phyloP scores from a whole-genome alignment of 768 basidiomycete species.

The Boletus tylopilopsis region DNA sequence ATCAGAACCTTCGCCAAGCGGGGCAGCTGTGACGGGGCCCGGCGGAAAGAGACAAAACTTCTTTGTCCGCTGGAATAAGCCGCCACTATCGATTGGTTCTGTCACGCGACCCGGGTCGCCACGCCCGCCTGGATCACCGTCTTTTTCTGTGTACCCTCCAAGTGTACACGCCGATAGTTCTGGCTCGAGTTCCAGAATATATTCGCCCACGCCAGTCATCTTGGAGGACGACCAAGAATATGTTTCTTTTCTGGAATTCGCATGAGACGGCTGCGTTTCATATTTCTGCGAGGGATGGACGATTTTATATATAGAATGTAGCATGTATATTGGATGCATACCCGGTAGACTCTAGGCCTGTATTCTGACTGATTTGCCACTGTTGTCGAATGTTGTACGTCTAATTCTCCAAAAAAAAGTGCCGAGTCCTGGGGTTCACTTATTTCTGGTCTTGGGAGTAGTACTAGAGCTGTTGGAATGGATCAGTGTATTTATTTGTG shows the following conservation, averaged over 20 bases:
- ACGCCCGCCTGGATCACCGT: neutral
- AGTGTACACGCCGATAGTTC: neutral
- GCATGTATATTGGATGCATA: no score
- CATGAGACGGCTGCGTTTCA: constrained; percentile 2
- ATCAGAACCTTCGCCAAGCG: constrained; percentile 1
- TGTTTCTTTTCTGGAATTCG: constrained; percentile 27
- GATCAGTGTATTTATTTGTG: no score
- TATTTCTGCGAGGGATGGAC: no score
- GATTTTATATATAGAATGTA: no score
- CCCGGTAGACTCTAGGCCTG: no score
- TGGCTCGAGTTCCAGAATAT: neutral
- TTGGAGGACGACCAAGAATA: constrained; percentile 19
- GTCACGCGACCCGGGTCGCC: neutral
- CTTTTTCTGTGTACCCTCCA: neutral
- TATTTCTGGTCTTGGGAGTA: no score
- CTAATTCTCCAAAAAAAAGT: no score
- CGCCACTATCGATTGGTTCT: neutral
- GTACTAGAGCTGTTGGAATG: no score
- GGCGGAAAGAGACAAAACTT: neutral
- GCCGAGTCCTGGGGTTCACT: no score
- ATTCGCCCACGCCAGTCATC: neutral
- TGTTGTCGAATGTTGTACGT: no score
- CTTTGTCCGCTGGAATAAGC: neutral
- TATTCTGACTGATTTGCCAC: no score
- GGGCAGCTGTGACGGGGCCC: neutral